Conservation (phyloP, 768 basidiomycete genomes). For the Amanita polypyramis region DNA sequence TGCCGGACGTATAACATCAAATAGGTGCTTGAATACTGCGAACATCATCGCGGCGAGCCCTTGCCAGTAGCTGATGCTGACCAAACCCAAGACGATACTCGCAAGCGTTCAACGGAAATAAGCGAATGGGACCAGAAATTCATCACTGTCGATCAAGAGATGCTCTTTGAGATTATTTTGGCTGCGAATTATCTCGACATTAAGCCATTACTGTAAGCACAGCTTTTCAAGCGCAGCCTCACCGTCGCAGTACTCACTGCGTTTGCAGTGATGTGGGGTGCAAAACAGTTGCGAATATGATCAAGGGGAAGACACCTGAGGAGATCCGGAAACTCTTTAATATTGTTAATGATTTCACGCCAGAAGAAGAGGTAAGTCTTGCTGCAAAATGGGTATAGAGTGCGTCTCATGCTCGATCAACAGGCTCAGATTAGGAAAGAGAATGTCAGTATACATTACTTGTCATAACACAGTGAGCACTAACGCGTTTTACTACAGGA, state of each 20-base stretch:
- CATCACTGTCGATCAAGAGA: slow-evolving; percentile 97
- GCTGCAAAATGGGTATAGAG: not conserved
- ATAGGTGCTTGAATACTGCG: slow-evolving; percentile 97
- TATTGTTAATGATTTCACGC: slow-evolving; percentile 97
- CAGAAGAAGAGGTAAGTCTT: slow-evolving; percentile 85
- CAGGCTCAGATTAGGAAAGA: slow-evolving; percentile 99
- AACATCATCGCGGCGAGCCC: slow-evolving; percentile 97
- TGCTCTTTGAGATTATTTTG: slow-evolving; percentile 99
- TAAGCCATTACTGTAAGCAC: slow-evolving; percentile 85
- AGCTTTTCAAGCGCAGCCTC: slow-evolving; percentile 11
- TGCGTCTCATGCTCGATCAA: not conserved
- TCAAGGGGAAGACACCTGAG: slow-evolving; percentile 99
- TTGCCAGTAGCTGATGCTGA: slow-evolving; percentile 78
- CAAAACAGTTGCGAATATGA: slow-evolving; percentile 99
- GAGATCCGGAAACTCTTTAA: slow-evolving; percentile 98
- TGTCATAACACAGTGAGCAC: slow-evolving; percentile 6
- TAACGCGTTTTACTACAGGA: slow-evolving; percentile 38
- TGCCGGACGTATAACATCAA: not conserved
- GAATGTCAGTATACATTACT: slow-evolving; percentile 54
- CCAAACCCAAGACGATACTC: slow-evolving; percentile 81
- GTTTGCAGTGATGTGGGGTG: slow-evolving; percentile 83
- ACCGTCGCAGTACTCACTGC: not conserved
- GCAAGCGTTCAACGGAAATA: slow-evolving; percentile 98
- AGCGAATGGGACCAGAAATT: slow-evolving; percentile 99
- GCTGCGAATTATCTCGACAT: slow-evolving; percentile 99